phyloP scores from a whole-genome alignment of 371 early-diverging fungal genomes.

The Neoconidiobolus thromboides region DNA sequence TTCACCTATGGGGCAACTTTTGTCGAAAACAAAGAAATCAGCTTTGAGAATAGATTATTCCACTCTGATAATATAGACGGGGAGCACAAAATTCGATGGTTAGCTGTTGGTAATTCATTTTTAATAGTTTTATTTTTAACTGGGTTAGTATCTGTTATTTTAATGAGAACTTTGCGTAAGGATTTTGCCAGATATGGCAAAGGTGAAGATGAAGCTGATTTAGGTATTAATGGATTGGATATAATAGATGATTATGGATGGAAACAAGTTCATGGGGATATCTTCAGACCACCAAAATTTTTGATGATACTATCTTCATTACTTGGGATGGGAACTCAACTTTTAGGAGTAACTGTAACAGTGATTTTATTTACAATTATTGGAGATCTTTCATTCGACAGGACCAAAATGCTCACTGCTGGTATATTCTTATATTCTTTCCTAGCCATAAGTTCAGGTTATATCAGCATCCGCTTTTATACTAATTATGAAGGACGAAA shows the following conservation, averaged over 20 bases:
- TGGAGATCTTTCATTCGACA: background rate
- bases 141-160: conserved; percentile 44
- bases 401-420: conserved; percentile 28
- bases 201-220: conserved; percentile 12
- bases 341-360: background rate
- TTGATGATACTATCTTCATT: conserved; percentile 45
- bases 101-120: conserved; percentile 66
- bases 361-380: background rate
- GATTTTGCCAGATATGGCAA: conserved; percentile 68
- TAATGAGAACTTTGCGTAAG: conserved; percentile 44
- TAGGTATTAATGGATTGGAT: conserved; percentile 11
- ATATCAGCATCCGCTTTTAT: conserved; percentile 45
- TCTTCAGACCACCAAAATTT: conserved; percentile 56
- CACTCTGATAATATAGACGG: background rate
- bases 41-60: background rate
- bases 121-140: conserved; percentile 65
- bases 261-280: conserved; percentile 78
- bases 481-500: conserved; percentile 44
- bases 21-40: background rate
- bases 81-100: conserved; percentile 52
- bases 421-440: conserved; percentile 63
- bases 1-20: background rate
- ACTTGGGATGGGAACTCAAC: conserved; percentile 36
- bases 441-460: conserved; percentile 49
- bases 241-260: conserved; percentile 81